Conservation (phyloP, 148 eudicot species). For the Spergularia marina region DNA sequence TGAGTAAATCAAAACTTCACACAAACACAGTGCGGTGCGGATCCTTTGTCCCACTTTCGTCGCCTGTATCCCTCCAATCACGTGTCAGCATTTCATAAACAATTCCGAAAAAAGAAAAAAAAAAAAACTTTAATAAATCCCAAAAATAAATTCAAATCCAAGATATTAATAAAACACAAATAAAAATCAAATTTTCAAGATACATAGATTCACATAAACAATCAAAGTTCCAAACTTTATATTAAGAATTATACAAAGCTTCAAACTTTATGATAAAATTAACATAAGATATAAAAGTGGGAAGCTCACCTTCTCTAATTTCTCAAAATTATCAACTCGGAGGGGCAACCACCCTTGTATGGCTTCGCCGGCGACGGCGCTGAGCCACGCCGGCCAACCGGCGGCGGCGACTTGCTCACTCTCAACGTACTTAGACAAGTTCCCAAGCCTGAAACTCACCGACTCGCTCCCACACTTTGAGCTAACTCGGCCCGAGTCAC, state of each 20-base stretch:
- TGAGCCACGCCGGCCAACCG: slow-evolving; percentile 99
- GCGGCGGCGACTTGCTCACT: slow-evolving; percentile 96
- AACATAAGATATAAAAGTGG: neutral
- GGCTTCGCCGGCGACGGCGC: slow-evolving; percentile 95
- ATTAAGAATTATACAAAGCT: neutral
- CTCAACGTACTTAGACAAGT: slow-evolving; percentile 70
- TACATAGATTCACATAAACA: neutral
- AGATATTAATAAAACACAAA: too few relatives aligned
- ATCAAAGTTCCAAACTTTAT: neutral
- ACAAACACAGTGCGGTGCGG: too few relatives aligned
- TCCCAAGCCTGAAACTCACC: slow-evolving; percentile 80
- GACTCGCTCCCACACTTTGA: slow-evolving; percentile 54
- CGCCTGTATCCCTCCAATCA: too few relatives aligned
- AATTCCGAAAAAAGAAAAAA: too few relatives aligned
- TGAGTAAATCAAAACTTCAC: too few relatives aligned
- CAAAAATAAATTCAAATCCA: too few relatives aligned
- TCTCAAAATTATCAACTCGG: slow-evolving; percentile 69
- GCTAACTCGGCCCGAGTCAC: slow-evolving; percentile 48
- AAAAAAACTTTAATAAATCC: too few relatives aligned
- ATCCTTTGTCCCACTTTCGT: too few relatives aligned
- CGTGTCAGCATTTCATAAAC: too few relatives aligned
- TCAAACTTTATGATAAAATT: neutral
- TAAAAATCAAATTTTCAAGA: too few relatives aligned
- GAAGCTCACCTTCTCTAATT: slow-evolving; percentile 71
- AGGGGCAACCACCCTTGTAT: slow-evolving; percentile 95